phyloP scores from a whole-genome alignment of 176 grass and related monocot species.

The Aegilops longissima region DNA sequence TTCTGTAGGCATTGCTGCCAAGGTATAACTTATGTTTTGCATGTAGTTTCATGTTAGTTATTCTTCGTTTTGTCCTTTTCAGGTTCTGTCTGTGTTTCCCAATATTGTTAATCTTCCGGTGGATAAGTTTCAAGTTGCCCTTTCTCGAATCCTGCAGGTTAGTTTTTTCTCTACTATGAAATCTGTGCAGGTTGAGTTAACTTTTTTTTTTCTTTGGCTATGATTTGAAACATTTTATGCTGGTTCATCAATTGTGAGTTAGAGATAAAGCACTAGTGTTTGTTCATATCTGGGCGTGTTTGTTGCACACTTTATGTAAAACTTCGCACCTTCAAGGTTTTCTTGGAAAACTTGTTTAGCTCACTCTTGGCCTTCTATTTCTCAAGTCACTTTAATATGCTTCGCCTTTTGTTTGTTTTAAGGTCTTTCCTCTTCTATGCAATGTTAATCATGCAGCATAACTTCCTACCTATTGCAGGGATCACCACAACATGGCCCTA shows the following conservation, averaged over 20 bases:
- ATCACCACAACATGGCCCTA: conserved; percentile 65
- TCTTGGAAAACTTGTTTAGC: not conserved
- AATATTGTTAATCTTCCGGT: conserved; percentile 72
- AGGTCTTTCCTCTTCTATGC: conserved; percentile 5
- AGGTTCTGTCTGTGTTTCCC: conserved; percentile 77
- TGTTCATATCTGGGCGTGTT: not conserved
- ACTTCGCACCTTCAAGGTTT: conserved; percentile 13
- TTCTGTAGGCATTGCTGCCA: conserved; percentile 4
- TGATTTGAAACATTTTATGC: conserved; percentile 22
- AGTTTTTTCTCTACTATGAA: conserved; percentile 19
- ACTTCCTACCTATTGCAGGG: conserved; percentile 45
- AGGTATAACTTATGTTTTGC: conserved; percentile 18
- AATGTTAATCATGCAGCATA: conserved; percentile 1
- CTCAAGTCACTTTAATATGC: not conserved
- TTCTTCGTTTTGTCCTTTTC: conserved; percentile 32
- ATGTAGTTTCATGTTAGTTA: conserved; percentile 25
- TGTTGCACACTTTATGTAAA: conserved; percentile 9
- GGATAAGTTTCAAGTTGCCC: conserved; percentile 81
- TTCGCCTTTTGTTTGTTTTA: conserved; percentile 18
- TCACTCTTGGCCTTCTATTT: conserved; percentile 5
- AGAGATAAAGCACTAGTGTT: conserved; percentile 11
- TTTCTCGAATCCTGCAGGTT: conserved; percentile 85
- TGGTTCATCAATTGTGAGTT: conserved; percentile 6
- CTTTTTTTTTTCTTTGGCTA: conserved; percentile 14
- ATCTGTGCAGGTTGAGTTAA: too few relatives aligned